phyloP scores from a whole-genome alignment of 2,329 filamentous ascomycete species.

The Diplocarpon mali region DNA sequence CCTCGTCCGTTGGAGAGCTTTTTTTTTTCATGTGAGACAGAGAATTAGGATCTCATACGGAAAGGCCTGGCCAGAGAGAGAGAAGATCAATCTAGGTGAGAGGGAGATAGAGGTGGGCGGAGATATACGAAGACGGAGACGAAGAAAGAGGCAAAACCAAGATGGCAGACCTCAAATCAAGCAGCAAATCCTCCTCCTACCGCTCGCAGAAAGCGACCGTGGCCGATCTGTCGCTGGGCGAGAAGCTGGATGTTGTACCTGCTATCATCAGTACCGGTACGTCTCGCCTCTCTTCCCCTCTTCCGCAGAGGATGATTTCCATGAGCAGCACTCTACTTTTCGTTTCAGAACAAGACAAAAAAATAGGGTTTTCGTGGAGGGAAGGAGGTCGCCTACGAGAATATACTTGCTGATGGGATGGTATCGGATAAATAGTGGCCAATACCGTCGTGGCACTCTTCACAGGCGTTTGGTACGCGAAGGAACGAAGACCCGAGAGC shows the following conservation, averaged over 20 bases:
- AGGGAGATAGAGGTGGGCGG: too few relatives aligned
- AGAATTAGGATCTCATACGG: too few relatives aligned
- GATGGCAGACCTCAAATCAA: neutral
- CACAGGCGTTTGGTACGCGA: constrained; percentile 12
- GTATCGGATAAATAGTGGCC: constrained; percentile 5
- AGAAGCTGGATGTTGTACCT: constrained; percentile 19
- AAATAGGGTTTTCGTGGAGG: too few relatives aligned
- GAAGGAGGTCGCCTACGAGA: too few relatives aligned
- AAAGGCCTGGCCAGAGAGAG: too few relatives aligned
- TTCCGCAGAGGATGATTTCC: neutral
- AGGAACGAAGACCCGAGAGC: constrained; percentile 8
- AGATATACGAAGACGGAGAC: neutral
- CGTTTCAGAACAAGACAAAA: too few relatives aligned
- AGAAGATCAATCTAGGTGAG: too few relatives aligned
- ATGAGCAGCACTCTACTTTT: too few relatives aligned
- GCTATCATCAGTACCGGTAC: constrained; percentile 12
- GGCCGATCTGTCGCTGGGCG: constrained; percentile 9
- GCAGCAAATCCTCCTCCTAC: constrained; percentile 15
- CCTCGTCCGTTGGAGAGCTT: too few relatives aligned
- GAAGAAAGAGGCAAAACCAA: neutral
- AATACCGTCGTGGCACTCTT: constrained; percentile 13
- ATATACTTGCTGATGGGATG: too few relatives aligned
- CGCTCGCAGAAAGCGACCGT: constrained; percentile 12
- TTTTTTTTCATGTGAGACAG: too few relatives aligned
- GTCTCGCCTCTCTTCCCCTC: neutral